Evolutionary conservation across 2,329 filamentous ascomycete genomes (phyloP).

Genomic region (Dendrostoma leiphaemia): DNA sequence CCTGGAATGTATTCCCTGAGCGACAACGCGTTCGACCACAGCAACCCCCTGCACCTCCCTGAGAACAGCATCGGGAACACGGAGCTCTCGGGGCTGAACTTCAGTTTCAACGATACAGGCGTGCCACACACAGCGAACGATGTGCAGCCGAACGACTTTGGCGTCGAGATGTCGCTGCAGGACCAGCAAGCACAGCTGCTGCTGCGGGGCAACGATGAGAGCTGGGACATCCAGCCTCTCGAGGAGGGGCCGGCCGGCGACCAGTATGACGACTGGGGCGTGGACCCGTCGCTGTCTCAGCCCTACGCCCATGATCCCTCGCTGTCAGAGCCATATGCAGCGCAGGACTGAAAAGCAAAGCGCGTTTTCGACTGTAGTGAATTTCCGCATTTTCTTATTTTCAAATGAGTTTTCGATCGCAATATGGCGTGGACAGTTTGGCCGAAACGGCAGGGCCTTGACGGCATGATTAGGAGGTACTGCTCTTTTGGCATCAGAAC

Average conservation of each 20-base stretch:
- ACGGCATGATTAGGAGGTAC: not conserved
- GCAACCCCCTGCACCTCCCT: constrained; percentile 14
- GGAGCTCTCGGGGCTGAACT: not conserved
- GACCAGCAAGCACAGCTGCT: constrained; percentile 8
- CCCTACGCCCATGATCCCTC: constrained; percentile 12
- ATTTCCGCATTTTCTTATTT: not conserved
- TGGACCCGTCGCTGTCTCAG: constrained; percentile 18
- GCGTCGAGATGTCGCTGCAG: not conserved
- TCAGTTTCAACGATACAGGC: not conserved
- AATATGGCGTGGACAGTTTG: not conserved
- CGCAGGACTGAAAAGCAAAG: constrained; percentile 9
- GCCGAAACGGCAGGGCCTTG: constrained; percentile 1
- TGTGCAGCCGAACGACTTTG: not conserved
- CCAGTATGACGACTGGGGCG: constrained; percentile 11
- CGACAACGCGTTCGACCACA: constrained; percentile 6
- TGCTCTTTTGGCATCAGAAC: not conserved
- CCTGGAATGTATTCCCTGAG: not conserved
- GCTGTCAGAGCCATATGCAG: constrained; percentile 14
- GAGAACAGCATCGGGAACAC: constrained; percentile 8
- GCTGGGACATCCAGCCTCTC: constrained; percentile 18
- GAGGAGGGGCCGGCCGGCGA: constrained; percentile 8
- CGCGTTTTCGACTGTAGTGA: not conserved
- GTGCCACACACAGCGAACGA: not conserved
- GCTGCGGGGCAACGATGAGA: constrained; percentile 1
- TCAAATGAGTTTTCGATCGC: not conserved